Base-by-base conservation (phyloP, 1,284 basidiomycete species). In the Caloboletus inedulis region DNA sequence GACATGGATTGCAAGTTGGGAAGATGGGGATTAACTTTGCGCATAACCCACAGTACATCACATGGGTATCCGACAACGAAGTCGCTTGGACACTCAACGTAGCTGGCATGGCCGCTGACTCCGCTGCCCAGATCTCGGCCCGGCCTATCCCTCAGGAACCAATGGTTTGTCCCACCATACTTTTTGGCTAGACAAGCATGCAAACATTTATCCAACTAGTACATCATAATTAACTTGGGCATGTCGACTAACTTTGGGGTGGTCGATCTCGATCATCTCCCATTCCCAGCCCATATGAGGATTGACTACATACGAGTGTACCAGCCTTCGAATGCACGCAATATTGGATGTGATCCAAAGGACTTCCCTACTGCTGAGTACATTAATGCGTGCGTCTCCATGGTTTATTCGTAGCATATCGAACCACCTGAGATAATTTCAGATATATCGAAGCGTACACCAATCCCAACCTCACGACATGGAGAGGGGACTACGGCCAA, bases 231-330 rank as follows among this genome's bases (percentile, higher is more conserved):
- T 14, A 80, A 81, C 62, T 63, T 85, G 50, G 82, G 80, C 58
- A 75, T 85, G 61, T 82, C 80, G 16, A 71, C 71, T 18, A 79
- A 80, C 57, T 81, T 85, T 57, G 78, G 78, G 39, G 48, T 65
- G 13, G 80, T 88, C 35, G 79, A 87, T 59, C 74, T 83, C 36
- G 66, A 62, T 2, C 66, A 84, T 53, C 70, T 89, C 30, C 70
- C 70, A 9, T 87, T 84, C 66, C 87, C 88, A 4, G 77, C 74
- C 2, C 74, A 79, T 56, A 77, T 89, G 78, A 74, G 73, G 30
- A 69, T 91, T 36, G 88, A 91, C 63, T 91, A 85, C 61, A 77
- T 90, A 42, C 74, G 87, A 16, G 81, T 90, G 1, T 89, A 87
- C 62, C 85, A 85, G 57, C 75, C 78, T 30, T 68, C 72, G 27